phyloP scores from a whole-genome alignment of 2,329 filamentous ascomycete species.

The Hirsutella rhossiliensis region DNA sequence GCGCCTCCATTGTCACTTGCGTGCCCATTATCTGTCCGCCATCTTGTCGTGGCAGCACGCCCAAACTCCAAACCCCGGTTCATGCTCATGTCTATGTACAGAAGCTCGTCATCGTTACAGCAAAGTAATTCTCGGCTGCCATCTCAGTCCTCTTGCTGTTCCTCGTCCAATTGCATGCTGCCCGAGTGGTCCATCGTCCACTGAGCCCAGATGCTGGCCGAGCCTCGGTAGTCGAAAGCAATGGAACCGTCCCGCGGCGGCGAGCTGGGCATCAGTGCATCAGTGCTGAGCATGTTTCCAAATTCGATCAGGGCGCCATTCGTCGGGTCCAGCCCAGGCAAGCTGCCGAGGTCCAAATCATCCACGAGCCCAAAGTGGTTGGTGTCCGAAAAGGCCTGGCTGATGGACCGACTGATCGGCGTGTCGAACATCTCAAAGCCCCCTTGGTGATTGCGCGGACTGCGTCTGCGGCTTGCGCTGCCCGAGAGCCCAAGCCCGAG shows the following conservation, averaged over 20 bases:
- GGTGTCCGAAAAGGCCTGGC: conserved; percentile 49
- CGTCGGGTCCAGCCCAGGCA: conserved; percentile 25
- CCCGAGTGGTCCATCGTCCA: conserved; percentile 13
- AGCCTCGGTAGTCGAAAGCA: conserved; percentile 18
- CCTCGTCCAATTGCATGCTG: not conserved
- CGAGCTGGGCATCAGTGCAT: conserved; percentile 34
- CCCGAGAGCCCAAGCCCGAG: conserved; percentile 11
- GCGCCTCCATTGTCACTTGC: too few species aligned
- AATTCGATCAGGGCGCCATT: conserved; percentile 29
- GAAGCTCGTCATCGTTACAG: not conserved
- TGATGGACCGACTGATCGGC: conserved; percentile 51
- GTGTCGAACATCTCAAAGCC: conserved; percentile 34
- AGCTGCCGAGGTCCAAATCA: conserved; percentile 29
- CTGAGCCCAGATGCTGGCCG: conserved; percentile 15
- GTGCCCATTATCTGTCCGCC: too few species aligned
- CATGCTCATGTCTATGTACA: not conserved
- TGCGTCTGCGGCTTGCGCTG: conserved; percentile 27
- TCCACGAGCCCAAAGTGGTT: conserved; percentile 28
- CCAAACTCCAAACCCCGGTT: too few species aligned
- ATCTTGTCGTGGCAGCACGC: too few species aligned
- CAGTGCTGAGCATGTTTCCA: conserved; percentile 33
- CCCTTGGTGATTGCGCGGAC: conserved; percentile 26
- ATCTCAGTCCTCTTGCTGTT: not conserved
- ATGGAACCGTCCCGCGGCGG: conserved; percentile 22
- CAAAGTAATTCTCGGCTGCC: not conserved